phyloP scores from a whole-genome alignment of 768 basidiomycete species.

The Tephrocybe rancida region DNA sequence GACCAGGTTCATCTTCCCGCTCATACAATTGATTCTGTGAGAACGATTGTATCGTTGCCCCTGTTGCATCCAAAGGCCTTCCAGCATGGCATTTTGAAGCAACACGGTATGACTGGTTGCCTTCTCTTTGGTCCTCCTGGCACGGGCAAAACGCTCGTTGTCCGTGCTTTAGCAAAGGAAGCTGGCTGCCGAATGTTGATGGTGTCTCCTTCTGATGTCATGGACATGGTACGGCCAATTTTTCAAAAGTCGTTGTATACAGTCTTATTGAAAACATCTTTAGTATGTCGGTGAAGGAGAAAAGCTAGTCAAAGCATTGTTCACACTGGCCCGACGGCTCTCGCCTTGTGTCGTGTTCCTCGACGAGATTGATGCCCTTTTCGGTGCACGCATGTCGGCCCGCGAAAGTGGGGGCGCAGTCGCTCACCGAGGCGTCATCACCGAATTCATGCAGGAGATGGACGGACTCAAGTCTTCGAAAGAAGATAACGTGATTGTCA shows the following conservation, averaged over 20 bases:
- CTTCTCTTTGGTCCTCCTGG: slow-evolving; percentile 93
- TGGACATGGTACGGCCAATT: slow-evolving; percentile 78
- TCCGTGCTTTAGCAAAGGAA: slow-evolving; percentile 90
- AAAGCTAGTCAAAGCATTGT: slow-evolving; percentile 87
- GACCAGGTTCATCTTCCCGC: slow-evolving; percentile 85
- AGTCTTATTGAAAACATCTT: not conserved
- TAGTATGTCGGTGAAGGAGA: slow-evolving; percentile 91
- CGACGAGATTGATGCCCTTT: slow-evolving; percentile 93
- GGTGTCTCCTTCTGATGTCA: slow-evolving; percentile 90
- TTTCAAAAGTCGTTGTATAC: not conserved
- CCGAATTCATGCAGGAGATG: slow-evolving; percentile 97
- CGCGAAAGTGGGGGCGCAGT: slow-evolving; percentile 78
- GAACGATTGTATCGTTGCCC: slow-evolving; percentile 89
- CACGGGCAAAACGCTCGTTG: slow-evolving; percentile 85
- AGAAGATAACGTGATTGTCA: slow-evolving; percentile 84
- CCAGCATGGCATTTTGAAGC: slow-evolving; percentile 84
- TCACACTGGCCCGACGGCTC: slow-evolving; percentile 80
- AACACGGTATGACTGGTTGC: slow-evolving; percentile 90
- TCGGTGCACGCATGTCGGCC: slow-evolving; percentile 80
- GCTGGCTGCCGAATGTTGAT: slow-evolving; percentile 93
- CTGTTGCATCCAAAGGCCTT: slow-evolving; percentile 88
- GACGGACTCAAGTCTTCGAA: slow-evolving; percentile 83
- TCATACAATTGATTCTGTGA: slow-evolving; percentile 88
- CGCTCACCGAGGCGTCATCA: slow-evolving; percentile 87
- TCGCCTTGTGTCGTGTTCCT: slow-evolving; percentile 94